Evolutionary conservation across 23 red algal genomes (phyloP).

Genomic region (Agarophyton chilense): DNA sequence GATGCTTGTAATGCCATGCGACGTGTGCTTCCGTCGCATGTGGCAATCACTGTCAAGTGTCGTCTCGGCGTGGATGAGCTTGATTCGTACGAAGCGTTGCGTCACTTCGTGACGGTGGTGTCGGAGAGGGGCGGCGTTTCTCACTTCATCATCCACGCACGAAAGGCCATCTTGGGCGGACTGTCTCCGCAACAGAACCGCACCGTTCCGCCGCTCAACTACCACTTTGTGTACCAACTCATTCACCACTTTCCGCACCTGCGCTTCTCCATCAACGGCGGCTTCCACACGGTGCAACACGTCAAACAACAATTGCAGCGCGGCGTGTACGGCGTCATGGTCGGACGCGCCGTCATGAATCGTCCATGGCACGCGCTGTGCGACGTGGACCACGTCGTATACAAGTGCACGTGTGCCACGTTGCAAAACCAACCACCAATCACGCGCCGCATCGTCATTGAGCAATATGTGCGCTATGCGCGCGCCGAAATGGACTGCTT

Average conservation of each 20-base stretch:
- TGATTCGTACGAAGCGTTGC: slow-evolving; percentile 81
- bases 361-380: slow-evolving; percentile 81
- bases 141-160: slow-evolving; percentile 94
- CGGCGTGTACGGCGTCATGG: slow-evolving; percentile 91
- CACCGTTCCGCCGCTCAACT: slow-evolving; percentile 81
- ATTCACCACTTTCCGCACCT: slow-evolving; percentile 76
- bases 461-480: slow-evolving; percentile 56
- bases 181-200: slow-evolving; percentile 94
- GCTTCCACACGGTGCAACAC: slow-evolving; percentile 57
- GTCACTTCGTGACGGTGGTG: slow-evolving; percentile 80
- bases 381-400: slow-evolving; percentile 79
- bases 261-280: slow-evolving; percentile 87
- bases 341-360: slow-evolving; percentile 90
- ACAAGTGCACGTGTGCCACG: background rate
- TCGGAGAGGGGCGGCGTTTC: slow-evolving; percentile 61
- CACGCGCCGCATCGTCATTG: slow-evolving; percentile 53
- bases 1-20: slow-evolving; percentile 49
- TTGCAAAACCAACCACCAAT: background rate
- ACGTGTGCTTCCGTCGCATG: background rate
- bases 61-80: slow-evolving; percentile 86
- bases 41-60: slow-evolving; percentile 94
- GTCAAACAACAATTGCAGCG: slow-evolving; percentile 56
- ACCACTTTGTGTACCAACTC: slow-evolving; percentile 81
- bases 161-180: slow-evolving; percentile 84
- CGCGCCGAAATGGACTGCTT: background rate